These are phyloP conservation scores for Macrocybe gigantea DNA, from an alignment of 768 basidiomycete genomes.

Conservation along the genomic window DNA sequence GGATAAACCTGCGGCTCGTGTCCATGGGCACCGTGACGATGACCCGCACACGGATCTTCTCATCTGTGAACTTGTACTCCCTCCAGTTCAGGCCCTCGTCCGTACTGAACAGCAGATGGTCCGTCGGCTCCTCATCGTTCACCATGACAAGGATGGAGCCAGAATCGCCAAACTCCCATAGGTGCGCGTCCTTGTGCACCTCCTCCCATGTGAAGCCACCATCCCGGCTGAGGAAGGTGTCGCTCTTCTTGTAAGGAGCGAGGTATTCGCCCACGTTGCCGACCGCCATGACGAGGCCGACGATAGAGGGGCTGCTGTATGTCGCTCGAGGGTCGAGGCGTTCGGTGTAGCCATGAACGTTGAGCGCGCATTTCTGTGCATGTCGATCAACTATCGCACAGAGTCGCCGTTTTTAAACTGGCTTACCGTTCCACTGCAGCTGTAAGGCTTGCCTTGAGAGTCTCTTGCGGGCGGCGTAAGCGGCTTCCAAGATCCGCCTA, in stretches of 20 bases:
- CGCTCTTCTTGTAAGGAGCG: slow-evolving; percentile 76
- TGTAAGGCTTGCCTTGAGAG: slow-evolving; percentile 67
- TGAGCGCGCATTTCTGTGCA: slow-evolving; percentile 72
- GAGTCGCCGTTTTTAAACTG: neutral
- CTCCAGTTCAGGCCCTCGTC: slow-evolving; percentile 87
- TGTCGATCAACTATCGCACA: neutral
- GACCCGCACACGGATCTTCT: slow-evolving; percentile 63
- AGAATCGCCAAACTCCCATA: slow-evolving; percentile 98
- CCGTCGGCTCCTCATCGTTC: slow-evolving; percentile 92
- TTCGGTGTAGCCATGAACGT: slow-evolving; percentile 96
- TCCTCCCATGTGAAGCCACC: slow-evolving; percentile 98
- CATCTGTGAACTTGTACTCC: slow-evolving; percentile 77
- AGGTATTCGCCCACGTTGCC: slow-evolving; percentile 91
- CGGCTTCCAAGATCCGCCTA: slow-evolving; percentile 85
- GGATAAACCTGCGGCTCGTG: slow-evolving; percentile 86
- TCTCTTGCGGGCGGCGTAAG: slow-evolving; percentile 71
- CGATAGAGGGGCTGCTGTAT: slow-evolving; percentile 87
- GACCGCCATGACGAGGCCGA: slow-evolving; percentile 92
- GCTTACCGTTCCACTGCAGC: slow-evolving; percentile 62
- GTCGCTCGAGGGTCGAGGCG: slow-evolving; percentile 86
- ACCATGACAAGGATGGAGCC: slow-evolving; percentile 91
- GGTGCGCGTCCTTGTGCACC: slow-evolving; percentile 94
- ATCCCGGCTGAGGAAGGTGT: slow-evolving; percentile 95
- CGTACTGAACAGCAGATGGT: slow-evolving; percentile 83
- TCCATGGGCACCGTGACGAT: slow-evolving; percentile 89